phyloP scores from a whole-genome alignment of 768 basidiomycete genomes.

The Suillus decipiens region DNA sequence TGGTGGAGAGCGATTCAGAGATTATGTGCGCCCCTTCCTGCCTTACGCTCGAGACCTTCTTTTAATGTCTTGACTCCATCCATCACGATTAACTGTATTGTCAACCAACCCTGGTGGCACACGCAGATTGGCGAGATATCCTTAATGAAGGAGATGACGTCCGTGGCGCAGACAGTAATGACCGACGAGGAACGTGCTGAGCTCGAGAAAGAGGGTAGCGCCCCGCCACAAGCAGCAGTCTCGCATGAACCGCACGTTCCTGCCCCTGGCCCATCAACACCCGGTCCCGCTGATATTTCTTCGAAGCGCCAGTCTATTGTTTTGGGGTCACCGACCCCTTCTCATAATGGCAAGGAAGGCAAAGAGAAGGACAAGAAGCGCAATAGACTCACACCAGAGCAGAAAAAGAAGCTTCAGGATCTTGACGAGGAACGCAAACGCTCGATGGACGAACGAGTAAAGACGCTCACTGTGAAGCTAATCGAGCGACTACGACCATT shows the following conservation, averaged over 20 bases:
- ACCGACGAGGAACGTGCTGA: conserved; percentile 91
- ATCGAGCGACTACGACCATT: conserved; percentile 85
- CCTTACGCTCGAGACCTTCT: conserved; percentile 6
- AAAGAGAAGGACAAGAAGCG: conserved; percentile 48
- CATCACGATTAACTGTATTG: not conserved
- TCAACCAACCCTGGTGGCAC: not conserved
- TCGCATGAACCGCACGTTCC: conserved; percentile 16
- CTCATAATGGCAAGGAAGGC: conserved; percentile 23
- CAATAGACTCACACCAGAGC: conserved; percentile 73
- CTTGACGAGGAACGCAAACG: conserved; percentile 81
- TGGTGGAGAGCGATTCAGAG: conserved; percentile 88
- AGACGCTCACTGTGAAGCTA: conserved; percentile 74
- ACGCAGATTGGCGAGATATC: conserved; percentile 95
- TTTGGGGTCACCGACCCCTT: conserved; percentile 19
- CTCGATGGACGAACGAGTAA: conserved; percentile 77
- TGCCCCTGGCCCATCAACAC: conserved; percentile 15
- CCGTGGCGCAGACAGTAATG: conserved; percentile 84
- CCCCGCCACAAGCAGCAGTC: conserved; percentile 22
- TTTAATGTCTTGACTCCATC: conserved; percentile 2
- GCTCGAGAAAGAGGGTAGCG: conserved; percentile 68
- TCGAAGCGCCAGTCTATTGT: conserved; percentile 19
- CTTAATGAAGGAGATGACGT: conserved; percentile 91
- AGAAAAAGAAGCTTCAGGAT: conserved; percentile 79
- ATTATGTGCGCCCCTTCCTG: conserved; percentile 65
- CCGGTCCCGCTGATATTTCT: conserved; percentile 19